Evolutionary conservation across 768 basidiomycete genomes (phyloP), one percentile per base, ranked within the genome.

Genomic region (Mycena vulgaris): DNA sequence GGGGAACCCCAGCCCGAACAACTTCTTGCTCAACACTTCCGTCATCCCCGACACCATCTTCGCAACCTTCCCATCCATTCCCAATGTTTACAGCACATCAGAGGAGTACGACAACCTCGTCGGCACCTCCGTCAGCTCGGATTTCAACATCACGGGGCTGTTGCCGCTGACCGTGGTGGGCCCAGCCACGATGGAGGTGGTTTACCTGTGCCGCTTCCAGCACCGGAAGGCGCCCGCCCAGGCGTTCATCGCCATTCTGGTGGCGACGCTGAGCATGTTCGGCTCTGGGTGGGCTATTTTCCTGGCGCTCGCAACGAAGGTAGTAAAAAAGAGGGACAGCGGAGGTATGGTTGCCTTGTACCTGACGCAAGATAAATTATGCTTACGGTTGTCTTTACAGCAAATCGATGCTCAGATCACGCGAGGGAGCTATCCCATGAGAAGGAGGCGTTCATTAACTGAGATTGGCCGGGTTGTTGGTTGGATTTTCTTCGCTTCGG

Each of bases 201-300:
- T 75, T 19, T 79, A 76, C 55, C 66, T 74, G 16, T 79, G 77
- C 63, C 73, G 68, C 19, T 71, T 76, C 64, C 73, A 75, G 48
- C 71, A 42, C 30, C 74, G 52, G 17, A 73, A 72, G 58, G 47
- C 59, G 16, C 37, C 58, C 17, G 71, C 73, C 11, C 67, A 68
- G 19, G 60, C 76, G n/a, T 66, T 77, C 35, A 68, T 75, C 42
- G 71, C 77, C 4, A 74, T 76, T 1, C 53, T 79, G 8, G 77
- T 76, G 16, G 76, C 78, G 16, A 78, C 75, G 23, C 60, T 76
- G 39, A 75, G 76, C 66, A 78, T 77, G 77, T 77, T 78, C 65
- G 37, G 21, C 37, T 37, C 56, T 2, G 65, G 47, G 5, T 66
- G 56, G 56, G 65, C 19, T 0, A 4, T 57, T 3, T 56, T 57